Percentiles rank a stretch among this genome's conserved stretches.
Evolutionary conservation across 345 rosid genomes (phyloP).

Genomic region (Brassica napus): DNA sequence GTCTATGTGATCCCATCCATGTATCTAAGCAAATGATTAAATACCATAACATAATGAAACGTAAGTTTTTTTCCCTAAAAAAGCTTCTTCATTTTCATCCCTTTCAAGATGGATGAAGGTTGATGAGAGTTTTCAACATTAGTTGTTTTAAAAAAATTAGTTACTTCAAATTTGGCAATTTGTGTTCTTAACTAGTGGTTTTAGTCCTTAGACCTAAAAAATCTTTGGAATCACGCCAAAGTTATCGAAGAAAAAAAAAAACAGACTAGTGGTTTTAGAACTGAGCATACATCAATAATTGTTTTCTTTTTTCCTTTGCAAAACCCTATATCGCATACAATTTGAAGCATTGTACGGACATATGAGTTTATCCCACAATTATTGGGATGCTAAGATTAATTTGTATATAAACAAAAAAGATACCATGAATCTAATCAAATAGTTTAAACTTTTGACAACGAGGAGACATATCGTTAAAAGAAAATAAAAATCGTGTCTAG

Average conservation of each 20-base stretch:
- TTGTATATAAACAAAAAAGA: neutral
- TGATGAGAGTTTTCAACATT: neutral
- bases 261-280: neutral
- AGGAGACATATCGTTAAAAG: conserved; percentile 5
- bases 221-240: too few relatives aligned
- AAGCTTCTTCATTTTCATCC: neutral
- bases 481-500: conserved; percentile 9
- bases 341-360: conserved; percentile 13
- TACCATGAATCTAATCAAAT: conserved; percentile 2
- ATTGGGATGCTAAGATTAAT: conserved; percentile 11
- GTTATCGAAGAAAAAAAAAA: too few relatives aligned
- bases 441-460: conserved; percentile 21
- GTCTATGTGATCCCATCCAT: neutral
- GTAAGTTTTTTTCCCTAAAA: too few relatives aligned
- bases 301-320: neutral
- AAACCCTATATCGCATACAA: conserved; percentile 1
- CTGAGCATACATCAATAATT: neutral
- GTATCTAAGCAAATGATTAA: neutral
- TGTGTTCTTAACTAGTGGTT: neutral
- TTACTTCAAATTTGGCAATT: neutral
- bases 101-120: neutral
- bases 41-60: neutral
- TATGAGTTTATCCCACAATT: conserved; percentile 9
- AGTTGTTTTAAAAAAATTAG: neutral
- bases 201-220: too few relatives aligned